Percentiles rank a stretch among this genome's conserved stretches.
phyloP scores from a whole-genome alignment of 306 rosid genomes.

The Cucurbita argyrosperma region DNA sequence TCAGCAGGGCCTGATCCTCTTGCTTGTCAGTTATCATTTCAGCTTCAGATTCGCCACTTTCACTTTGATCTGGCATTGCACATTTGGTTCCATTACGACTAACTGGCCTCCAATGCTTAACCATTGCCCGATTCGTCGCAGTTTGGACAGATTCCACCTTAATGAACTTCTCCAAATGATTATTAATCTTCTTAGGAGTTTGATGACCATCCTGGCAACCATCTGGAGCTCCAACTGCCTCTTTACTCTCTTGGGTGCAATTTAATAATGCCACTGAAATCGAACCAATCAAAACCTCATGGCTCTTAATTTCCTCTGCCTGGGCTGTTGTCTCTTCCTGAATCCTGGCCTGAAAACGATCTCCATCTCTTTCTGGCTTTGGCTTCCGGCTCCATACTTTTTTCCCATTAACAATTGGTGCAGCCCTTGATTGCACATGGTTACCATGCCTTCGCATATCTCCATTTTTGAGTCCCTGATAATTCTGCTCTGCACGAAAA shows the following conservation, averaged over 20 bases:
- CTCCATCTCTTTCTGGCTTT: slow-evolving; percentile 33
- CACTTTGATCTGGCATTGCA: slow-evolving; percentile 25
- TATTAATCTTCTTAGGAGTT: slow-evolving; percentile 20
- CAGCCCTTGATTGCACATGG: slow-evolving; percentile 24
- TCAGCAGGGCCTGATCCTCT: slow-evolving; percentile 12
- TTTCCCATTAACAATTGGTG: slow-evolving; percentile 13
- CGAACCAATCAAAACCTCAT: slow-evolving; percentile 71
- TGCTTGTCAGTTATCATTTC: slow-evolving; percentile 18
- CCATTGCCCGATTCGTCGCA: slow-evolving; percentile 23
- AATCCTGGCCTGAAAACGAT: slow-evolving; percentile 18
- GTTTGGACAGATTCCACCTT: slow-evolving; percentile 23
- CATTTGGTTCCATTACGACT: slow-evolving; percentile 24
- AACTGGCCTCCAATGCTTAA: slow-evolving; percentile 49
- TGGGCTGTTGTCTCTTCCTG: slow-evolving; percentile 19
- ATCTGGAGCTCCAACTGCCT: slow-evolving; percentile 20
- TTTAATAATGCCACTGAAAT: slow-evolving; percentile 44
- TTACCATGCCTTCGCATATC: slow-evolving; percentile 29
- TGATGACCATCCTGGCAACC: slow-evolving; percentile 21
- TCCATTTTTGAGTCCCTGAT: slow-evolving; percentile 32
- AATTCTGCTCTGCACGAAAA: slow-evolving; percentile 23
- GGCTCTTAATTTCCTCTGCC: slow-evolving; percentile 26
- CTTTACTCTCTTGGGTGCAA: slow-evolving; percentile 24
- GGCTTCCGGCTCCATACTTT: slow-evolving; percentile 56
- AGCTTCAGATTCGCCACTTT: slow-evolving; percentile 20
- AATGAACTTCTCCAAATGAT: slow-evolving; percentile 26